A percentile compares a stretch with the other conserved stretches of the same genome.
phyloP scores from a whole-genome alignment of 805 yeast species.

The Candida khao-thaluensis region DNA sequence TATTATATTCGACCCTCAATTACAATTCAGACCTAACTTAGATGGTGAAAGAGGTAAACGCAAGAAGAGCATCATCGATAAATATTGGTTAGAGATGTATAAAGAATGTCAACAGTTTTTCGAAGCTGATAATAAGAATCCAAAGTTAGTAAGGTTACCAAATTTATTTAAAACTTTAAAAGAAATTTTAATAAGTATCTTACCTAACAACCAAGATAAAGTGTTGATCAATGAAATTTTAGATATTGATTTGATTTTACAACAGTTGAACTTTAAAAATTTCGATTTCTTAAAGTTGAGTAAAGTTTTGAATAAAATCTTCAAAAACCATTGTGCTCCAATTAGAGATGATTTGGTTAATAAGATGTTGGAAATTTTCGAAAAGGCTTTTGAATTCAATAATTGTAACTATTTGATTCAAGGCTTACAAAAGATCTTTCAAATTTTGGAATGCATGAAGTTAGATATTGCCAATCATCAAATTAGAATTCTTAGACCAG shows the following conservation, averaged over 20 bases:
- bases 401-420: conserved; percentile 58
- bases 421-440: conserved; percentile 75
- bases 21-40: conserved; percentile 86
- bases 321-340: conserved; percentile 92
- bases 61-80: conserved; percentile 72
- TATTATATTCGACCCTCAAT: conserved; percentile 84
- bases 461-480: conserved; percentile 94
- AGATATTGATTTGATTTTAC: conserved; percentile 73
- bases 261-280: conserved; percentile 70
- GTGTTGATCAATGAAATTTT: conserved; percentile 64
- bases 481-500: conserved; percentile 80
- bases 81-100: conserved; percentile 79
- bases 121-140: conserved; percentile 1
- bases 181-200: conserved; percentile 68
- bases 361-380: conserved; percentile 67
- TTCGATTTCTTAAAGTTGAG: conserved; percentile 71
- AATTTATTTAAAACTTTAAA: conserved; percentile 74
- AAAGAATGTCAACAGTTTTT: conserved; percentile 57
- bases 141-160: conserved; percentile 51
- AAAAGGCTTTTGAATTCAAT: conserved; percentile 45
- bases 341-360: conserved; percentile 91
- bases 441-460: conserved; percentile 90
- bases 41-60: conserved; percentile 88
- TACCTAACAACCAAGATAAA: conserved; percentile 75
- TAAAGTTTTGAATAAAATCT: conserved; percentile 70